Evolutionary conservation across 257 asterid genomes (phyloP), one percentile per base, ranked within the genome.

Genomic region (Agastache rugosa): DNA sequence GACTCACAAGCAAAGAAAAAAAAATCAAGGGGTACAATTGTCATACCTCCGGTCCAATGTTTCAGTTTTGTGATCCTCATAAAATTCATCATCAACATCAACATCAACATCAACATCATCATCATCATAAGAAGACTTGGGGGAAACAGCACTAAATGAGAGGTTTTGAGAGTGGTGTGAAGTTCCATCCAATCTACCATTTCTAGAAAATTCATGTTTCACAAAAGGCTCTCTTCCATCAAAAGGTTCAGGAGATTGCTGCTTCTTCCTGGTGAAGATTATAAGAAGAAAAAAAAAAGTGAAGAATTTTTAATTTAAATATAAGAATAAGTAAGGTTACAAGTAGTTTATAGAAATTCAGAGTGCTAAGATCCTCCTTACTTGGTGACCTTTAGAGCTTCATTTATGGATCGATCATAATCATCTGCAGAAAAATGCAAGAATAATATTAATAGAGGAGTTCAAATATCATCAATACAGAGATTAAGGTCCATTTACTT

Each of bases 371-470:
- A 41, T 71, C 37, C 94, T 71, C 37, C 94, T 10, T 92, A 90
- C 99, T 92, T 92, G 87, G 99, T 89, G 81, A 87, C 83, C 84
- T 94, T 92, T 77, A 94, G 79, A 79, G 97, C 98, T 86, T 93
- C 99, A 51, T 81, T 92, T 71, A 94, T 92, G 37, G 99, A 90
- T 63, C 93, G 89, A 77, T 94, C 99, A 74, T 87, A 92, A 87
- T 90, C 99, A 82, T 94, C 99, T 94, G 97, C 80, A 73, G 22
- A 72, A 69, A 31, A 42, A 65, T 31, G 70, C 37, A 79, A 83
- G 65, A 55, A 55, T 31, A 69, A 66, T 62, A 64, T 65, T 22
- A 44, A 64, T 58, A 37, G 78, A 78, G 73, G 82, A 72, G 51
- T 65, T 14, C 11, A 23, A 44, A 65, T 22, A 63, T 63, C 77